phyloP scores from a whole-genome alignment of 225 moss, liverwort and hornwort species.

The Asterella californica region DNA sequence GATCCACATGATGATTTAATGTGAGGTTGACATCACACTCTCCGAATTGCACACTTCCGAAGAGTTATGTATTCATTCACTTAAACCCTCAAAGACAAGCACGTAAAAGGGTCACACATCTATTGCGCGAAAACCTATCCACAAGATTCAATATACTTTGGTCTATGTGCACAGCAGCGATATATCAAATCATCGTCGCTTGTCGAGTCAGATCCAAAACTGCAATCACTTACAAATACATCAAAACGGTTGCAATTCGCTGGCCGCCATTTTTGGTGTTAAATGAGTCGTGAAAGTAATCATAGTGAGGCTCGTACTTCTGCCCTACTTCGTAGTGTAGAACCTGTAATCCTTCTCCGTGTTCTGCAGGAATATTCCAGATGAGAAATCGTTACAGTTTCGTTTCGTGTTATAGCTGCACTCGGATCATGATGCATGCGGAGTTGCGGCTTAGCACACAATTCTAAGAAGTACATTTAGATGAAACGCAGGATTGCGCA shows the following conservation, averaged over 20 bases:
- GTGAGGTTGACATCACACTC: not conserved
- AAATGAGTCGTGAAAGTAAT: constrained; percentile 92
- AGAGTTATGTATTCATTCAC: not conserved
- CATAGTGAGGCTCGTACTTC: constrained; percentile 93
- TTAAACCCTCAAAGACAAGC: not conserved
- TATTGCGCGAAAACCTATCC: not conserved
- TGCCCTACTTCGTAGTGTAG: constrained; percentile 93
- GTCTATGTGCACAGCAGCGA: not conserved
- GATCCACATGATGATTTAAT: not conserved
- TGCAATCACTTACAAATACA: constrained; percentile 79
- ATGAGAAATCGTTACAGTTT: not conserved
- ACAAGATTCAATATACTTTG: not conserved
- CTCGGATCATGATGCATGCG: not conserved
- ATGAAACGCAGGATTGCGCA: not conserved
- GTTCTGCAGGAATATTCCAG: constrained; percentile 50
- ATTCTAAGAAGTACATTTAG: not conserved
- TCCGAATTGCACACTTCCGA: not conserved
- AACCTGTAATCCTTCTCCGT: constrained; percentile 98
- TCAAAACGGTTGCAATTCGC: constrained; percentile 87
- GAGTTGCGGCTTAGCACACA: not conserved
- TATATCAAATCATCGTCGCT: not conserved
- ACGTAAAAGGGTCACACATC: not conserved
- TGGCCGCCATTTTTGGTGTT: constrained; percentile 97
- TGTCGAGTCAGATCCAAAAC: not conserved
- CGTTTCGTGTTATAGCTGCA: not conserved